These are phyloP conservation scores for Penicillium flavigenum DNA, from an alignment of 495 filamentous ascomycete genomes.

Conservation along the genomic window DNA sequence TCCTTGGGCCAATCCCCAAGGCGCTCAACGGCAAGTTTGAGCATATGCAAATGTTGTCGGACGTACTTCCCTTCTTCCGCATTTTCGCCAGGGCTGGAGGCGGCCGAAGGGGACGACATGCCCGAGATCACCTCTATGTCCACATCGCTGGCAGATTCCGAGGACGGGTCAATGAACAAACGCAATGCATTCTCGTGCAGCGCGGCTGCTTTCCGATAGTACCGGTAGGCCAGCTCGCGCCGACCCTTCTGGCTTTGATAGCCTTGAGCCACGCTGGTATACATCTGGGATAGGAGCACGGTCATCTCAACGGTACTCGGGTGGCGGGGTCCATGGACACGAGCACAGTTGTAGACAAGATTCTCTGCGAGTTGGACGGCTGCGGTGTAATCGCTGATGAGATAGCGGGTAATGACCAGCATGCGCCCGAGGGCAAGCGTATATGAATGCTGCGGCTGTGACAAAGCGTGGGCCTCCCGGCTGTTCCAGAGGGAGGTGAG, in stretches of 20 bases:
- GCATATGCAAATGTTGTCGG: neutral
- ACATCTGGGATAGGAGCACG: neutral
- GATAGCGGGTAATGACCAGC: constrained; percentile 32
- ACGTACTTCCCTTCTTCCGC: neutral
- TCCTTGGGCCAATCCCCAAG: neutral
- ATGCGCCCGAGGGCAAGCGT: constrained; percentile 33
- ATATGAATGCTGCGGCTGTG: constrained; percentile 8
- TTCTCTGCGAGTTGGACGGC: neutral
- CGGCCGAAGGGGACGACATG: neutral
- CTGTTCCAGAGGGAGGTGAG: neutral
- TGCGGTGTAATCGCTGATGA: constrained; percentile 10
- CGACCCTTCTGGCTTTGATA: neutral
- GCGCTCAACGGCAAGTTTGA: neutral
- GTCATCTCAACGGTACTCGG: neutral
- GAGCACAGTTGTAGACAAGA: neutral
- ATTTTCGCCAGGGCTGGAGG: neutral
- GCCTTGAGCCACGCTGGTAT: neutral
- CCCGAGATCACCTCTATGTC: neutral
- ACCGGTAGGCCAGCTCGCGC: neutral
- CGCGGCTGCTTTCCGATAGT: neutral
- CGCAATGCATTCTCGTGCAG: neutral
- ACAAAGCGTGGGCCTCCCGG: neutral
- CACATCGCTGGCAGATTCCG: neutral
- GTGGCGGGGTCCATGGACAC: neutral
- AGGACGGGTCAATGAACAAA: neutral